Conservation (phyloP, 1,284 basidiomycete genomes). For the Cronartium ribicola region DNA sequence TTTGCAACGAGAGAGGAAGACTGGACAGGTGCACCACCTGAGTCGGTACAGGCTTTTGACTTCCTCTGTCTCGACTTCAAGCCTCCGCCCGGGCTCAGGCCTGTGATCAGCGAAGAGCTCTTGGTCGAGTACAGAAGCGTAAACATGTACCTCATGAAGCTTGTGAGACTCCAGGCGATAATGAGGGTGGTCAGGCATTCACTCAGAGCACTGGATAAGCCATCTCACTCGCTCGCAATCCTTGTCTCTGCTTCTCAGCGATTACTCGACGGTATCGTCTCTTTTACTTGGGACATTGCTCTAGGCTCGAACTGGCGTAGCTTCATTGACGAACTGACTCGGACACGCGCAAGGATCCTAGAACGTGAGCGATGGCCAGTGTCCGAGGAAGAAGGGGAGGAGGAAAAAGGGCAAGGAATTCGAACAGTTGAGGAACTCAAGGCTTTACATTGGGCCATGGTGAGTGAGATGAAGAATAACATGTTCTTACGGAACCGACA, state of each 20-base stretch:
- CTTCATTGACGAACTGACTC: slow-evolving; percentile 16
- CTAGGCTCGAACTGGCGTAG: slow-evolving; percentile 18
- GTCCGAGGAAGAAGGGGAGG: not conserved
- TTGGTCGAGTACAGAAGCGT: slow-evolving; percentile 21
- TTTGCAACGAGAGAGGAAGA: slow-evolving; percentile 7
- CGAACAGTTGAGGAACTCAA: slow-evolving; percentile 20
- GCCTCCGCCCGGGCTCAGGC: slow-evolving; percentile 22
- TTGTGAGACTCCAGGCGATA: slow-evolving; percentile 25
- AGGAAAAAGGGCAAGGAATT: not conserved
- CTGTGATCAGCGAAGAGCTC: slow-evolving; percentile 8
- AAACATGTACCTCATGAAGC: slow-evolving; percentile 38
- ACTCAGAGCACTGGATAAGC: not conserved
- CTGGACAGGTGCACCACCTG: not conserved
- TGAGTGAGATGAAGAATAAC: slow-evolving; percentile 24
- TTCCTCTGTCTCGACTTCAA: slow-evolving; percentile 37
- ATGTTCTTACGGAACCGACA: slow-evolving; percentile 32
- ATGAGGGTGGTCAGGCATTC: slow-evolving; percentile 10
- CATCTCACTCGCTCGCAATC: not conserved
- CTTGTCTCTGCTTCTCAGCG: slow-evolving; percentile 21
- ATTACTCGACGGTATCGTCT: slow-evolving; percentile 24
- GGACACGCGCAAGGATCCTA: not conserved
- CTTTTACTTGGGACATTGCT: slow-evolving; percentile 36
- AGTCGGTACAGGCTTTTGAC: slow-evolving; percentile 31
- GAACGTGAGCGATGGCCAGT: slow-evolving; percentile 5
- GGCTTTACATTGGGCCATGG: slow-evolving; percentile 11